A percentile compares a stretch with the other conserved stretches of the same genome.
phyloP scores from a whole-genome alignment of 805 yeast species.

The Tetrapisispora pingtungensis region DNA sequence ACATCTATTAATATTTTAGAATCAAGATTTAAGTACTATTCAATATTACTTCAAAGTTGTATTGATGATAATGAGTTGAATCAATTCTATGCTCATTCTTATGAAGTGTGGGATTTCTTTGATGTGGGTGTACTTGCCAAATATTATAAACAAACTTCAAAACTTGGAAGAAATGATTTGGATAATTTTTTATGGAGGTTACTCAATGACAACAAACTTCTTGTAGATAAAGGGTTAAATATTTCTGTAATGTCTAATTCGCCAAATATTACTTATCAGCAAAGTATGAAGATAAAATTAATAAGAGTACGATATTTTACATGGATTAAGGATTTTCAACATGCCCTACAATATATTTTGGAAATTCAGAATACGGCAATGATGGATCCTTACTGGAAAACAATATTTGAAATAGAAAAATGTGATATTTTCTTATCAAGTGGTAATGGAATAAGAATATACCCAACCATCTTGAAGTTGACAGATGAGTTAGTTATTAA shows the following conservation, averaged over 20 bases:
- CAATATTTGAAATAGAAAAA: constrained; percentile 18
- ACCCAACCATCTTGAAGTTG: constrained; percentile 41
- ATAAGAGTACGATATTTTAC: constrained; percentile 33
- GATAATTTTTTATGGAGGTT: constrained; percentile 6
- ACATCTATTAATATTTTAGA: constrained; percentile 39
- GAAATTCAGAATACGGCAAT: constrained; percentile 16
- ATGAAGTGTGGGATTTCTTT: constrained; percentile 14
- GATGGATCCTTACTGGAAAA: constrained; percentile 18
- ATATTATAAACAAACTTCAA: constrained; percentile 8
- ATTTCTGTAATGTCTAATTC: constrained; percentile 25
- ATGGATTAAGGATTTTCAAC: constrained; percentile 22
- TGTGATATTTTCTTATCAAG: constrained; percentile 28
- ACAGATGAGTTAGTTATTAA: constrained; percentile 38
- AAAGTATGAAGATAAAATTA: constrained; percentile 33
- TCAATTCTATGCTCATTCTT: constrained; percentile 3
- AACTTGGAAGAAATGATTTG: neutral
- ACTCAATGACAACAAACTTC: constrained; percentile 1
- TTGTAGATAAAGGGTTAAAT: neutral
- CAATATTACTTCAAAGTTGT: constrained; percentile 41
- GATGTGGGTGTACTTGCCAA: constrained; percentile 13
- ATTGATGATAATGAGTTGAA: constrained; percentile 4
- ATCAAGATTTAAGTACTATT: constrained; percentile 46
- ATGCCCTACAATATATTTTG: constrained; percentile 20
- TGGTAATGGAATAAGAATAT: constrained; percentile 39
- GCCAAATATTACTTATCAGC: constrained; percentile 25